Evolutionary conservation across 208 protist genomes (phyloP), one percentile per base, ranked within the genome.

Genomic region (Trypanosoma melophagium): DNA sequence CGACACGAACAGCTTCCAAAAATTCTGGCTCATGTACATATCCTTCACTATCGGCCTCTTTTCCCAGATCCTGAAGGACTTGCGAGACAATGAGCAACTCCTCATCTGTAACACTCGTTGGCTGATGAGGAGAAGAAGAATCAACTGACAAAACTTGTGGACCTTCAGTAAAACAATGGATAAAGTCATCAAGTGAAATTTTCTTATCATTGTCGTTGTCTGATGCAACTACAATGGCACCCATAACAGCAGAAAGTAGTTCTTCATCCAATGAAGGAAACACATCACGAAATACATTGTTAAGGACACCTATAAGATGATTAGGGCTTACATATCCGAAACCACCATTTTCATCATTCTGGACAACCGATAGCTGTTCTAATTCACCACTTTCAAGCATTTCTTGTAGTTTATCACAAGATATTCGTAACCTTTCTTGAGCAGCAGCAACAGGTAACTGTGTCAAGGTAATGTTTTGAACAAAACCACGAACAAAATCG

Each of bases 241-340:
- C 83, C 76, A 94, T 90, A 13, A 94, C 74, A 25, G 75, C 55
- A 28, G 58, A 66, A 51, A 90, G 61, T 50, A 71, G 87, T 22
- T 84, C 77, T 14, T 94, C 81, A 52, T 87, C 83, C 66, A 82
- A 82, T 12, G 74, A 66, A 19, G 88, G 83, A 62, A 94, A 94
- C 17, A 65, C 68, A 50, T 84, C 75, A 19, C 69, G 60, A 73
- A 92, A 94, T 14, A 94, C 68, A 25, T 74, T 28, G 31, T 59
- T 76, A 13, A 94, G 81, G 40, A 87, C 63, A 7, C 19, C 58
- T 21, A 89, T 74, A 68, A 94, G 69, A 60, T 85, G 63, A 51
- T 66, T 68, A 12, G 75, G 79, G 54, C 81, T 74, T n/a, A 90
- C 64, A 62, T 74, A 81, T n/a, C 75, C 72, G 47, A 79, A 62